Conservation (phyloP, 768 basidiomycete species). For the Tephrocybe rancida region DNA sequence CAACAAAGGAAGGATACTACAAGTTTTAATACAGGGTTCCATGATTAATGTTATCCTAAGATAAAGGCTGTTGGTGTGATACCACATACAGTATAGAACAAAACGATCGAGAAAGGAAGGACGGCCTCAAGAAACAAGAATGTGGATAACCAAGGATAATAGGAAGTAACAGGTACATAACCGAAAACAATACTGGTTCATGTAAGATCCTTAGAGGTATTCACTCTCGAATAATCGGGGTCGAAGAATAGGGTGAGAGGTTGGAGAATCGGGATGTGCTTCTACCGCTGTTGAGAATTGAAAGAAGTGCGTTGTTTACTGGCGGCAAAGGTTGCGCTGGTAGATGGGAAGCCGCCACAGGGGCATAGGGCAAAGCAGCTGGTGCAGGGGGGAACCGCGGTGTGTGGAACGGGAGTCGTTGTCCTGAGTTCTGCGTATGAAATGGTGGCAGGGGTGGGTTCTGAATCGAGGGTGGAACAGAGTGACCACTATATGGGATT, state of each 20-base stretch:
- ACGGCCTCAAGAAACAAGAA: not conserved
- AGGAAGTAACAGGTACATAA: too few species aligned
- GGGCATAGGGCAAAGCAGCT: not conserved
- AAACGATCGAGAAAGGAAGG: too few species aligned
- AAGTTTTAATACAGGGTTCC: too few species aligned
- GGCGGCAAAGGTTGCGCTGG: constrained; percentile 3
- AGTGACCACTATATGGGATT: not conserved
- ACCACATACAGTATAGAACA: too few species aligned
- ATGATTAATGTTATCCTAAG: too few species aligned
- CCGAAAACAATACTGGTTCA: not conserved
- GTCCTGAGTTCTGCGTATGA: not conserved
- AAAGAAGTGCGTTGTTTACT: constrained; percentile 16
- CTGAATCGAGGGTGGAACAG: not conserved
- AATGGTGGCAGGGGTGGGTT: not conserved
- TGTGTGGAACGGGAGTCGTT: not conserved
- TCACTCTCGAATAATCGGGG: constrained; percentile 3
- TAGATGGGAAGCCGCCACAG: constrained; percentile 1
- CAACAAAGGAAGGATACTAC: too few species aligned
- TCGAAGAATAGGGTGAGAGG: constrained; percentile 4
- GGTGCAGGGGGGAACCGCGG: not conserved
- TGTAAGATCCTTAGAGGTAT: not conserved
- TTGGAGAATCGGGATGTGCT: constrained; percentile 6
- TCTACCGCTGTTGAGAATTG: constrained; percentile 19
- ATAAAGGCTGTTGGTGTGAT: too few species aligned
- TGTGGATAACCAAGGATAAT: too few species aligned